These are phyloP conservation scores for Rachicladosporium sp. DNA, from an alignment of 2,329 filamentous ascomycete genomes.

Conservation along the genomic window DNA sequence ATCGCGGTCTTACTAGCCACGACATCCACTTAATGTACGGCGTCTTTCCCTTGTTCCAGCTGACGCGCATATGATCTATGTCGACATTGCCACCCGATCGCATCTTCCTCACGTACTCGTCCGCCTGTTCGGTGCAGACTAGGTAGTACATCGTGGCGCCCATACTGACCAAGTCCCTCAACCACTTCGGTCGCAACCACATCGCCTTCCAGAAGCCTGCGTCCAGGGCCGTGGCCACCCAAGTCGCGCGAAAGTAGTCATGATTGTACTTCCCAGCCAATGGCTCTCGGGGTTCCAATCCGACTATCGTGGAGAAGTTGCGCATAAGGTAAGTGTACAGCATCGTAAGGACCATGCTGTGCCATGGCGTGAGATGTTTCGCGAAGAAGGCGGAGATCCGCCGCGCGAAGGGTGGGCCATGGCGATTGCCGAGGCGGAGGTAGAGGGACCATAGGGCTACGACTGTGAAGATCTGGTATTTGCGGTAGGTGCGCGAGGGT, in stretches of 20 bases:
- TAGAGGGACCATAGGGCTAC: constrained; percentile 86
- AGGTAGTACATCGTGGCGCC: constrained; percentile 85
- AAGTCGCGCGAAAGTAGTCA: constrained; percentile 90
- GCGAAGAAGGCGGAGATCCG: constrained; percentile 60
- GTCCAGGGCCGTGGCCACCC: constrained; percentile 87
- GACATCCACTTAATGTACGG: constrained; percentile 70
- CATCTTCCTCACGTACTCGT: constrained; percentile 91
- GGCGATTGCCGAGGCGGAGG: constrained; percentile 66
- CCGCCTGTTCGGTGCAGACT: constrained; percentile 81
- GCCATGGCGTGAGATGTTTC: constrained; percentile 70
- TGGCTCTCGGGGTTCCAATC: constrained; percentile 84
- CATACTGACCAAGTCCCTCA: constrained; percentile 71
- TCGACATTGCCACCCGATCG: constrained; percentile 66
- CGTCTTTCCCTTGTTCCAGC: constrained; percentile 90
- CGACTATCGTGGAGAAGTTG: constrained; percentile 87
- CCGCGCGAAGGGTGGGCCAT: constrained; percentile 72
- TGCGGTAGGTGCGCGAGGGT: constrained; percentile 80
- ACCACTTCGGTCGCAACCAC: constrained; percentile 68
- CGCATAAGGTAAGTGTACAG: constrained; percentile 82
- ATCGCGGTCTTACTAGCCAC: constrained; percentile 59
- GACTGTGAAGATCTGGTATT: constrained; percentile 84
- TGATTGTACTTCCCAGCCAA: constrained; percentile 87
- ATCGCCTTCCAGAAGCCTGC: constrained; percentile 98
- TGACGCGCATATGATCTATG: constrained; percentile 79
- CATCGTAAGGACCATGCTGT: constrained; percentile 74